Evolutionary conservation across 352 stramenopile species (phyloP).

Genomic region (Globisporangium sylvaticum): DNA sequence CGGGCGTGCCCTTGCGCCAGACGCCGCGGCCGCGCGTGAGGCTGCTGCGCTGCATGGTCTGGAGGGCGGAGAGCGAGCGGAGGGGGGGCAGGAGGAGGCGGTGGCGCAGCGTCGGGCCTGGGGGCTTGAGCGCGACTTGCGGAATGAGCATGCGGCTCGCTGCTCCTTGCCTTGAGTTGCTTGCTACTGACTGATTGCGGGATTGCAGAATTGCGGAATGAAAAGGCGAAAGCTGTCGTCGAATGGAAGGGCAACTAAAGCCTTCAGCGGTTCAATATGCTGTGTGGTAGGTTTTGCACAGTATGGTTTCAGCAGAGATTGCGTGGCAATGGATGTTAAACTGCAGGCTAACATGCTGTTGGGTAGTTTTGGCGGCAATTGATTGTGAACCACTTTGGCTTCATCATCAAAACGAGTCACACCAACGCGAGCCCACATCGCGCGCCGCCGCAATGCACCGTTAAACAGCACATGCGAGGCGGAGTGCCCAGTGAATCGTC

Average conservation of each 20-base stretch:
- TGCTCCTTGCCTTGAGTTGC: not conserved
- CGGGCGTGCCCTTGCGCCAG: conserved; percentile 39
- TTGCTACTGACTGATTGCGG: not conserved
- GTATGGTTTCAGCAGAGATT: not conserved
- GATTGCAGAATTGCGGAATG: not conserved
- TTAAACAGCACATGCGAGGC: not conserved
- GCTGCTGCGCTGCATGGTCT: conserved; percentile 6
- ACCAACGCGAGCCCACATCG: not conserved
- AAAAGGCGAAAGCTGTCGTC: not conserved
- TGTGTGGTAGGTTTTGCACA: not conserved
- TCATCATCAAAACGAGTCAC: not conserved
- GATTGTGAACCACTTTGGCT: conserved; percentile 6
- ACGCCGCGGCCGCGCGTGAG: conserved; percentile 20
- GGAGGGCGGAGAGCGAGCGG: not conserved
- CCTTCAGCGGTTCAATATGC: not conserved
- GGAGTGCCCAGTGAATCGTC: not conserved
- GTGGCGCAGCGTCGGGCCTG: not conserved
- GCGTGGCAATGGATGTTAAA: not conserved
- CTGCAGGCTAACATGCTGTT: not conserved
- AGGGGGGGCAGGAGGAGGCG: not conserved
- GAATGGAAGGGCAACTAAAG: conserved; percentile 1
- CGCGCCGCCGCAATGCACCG: not conserved
- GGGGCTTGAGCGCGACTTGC: conserved; percentile 1
- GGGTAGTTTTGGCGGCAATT: not conserved
- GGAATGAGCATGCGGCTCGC: conserved; percentile 3